Evolutionary conservation across 2,329 filamentous ascomycete genomes (phyloP), one percentile per base, ranked within the genome.

Genomic region (Ascochyta rabiei): DNA sequence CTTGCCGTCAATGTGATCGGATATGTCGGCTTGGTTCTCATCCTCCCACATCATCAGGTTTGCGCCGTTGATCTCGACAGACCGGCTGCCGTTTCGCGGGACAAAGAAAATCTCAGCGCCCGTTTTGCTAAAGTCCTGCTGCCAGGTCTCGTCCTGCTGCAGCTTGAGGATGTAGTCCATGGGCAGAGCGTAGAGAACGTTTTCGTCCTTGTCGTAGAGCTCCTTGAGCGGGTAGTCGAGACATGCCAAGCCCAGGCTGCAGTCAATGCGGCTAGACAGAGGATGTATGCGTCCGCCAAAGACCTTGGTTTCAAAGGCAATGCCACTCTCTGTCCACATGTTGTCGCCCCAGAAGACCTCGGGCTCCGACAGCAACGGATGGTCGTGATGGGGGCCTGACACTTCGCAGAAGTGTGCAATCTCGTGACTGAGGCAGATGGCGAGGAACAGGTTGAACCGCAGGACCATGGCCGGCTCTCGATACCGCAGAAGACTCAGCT

Each of bases 11-110:
- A 74, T 60, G 39, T 75, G 69, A 47, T 76, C 74, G 0, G 72
- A 75, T 15, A 76, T 74, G 42, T 74, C 71, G 2, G 67, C 69
- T 33, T 73, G 67, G 37, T 70, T 73, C 51, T 75, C 74, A 31
- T 75, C 72, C 47, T 75, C 72, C 74, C 74, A 76, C 5, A 76
- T 67, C 70, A 74, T 74, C 37, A 76, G 61, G 37, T 76, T 74
- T 4, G 74, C 72, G 3, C 69, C 73, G 41, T 73, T 73, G 48
- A 76, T 68, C 31, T 75, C 72, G 12, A 73, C 67, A 1, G 72
- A 73, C 19, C 62, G 62, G 34, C 74, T 70, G 6, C 74, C 74
- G 9, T 68, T 76, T 4, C 73, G 64, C n/a, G 74, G 73, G n/a
- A 76, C 72, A 38, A 71, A 68, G 44, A 76, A 74, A 9, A 72